Percentiles rank a stretch among this genome's conserved stretches.
These are phyloP conservation scores for Fagopyrum tataricum DNA, from an alignment of 148 eudicot species.

Conservation along the genomic window DNA sequence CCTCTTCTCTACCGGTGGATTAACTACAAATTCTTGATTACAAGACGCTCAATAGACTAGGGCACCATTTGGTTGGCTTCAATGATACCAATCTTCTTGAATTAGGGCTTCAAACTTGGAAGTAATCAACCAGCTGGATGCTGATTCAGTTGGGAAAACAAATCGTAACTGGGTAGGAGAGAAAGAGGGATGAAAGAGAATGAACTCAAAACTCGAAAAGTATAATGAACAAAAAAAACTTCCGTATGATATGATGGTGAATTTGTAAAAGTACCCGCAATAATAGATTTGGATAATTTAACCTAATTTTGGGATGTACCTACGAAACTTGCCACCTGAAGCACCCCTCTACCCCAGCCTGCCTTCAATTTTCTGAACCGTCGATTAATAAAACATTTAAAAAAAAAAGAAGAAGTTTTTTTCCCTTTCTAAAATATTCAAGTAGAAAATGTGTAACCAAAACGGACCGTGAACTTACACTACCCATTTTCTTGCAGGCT, in stretches of 20 bases:
- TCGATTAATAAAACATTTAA: too few species aligned
- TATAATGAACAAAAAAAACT: background rate
- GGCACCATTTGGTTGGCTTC: background rate
- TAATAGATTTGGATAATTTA: background rate
- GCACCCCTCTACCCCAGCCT: background rate
- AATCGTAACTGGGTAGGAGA: background rate
- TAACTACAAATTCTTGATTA: background rate
- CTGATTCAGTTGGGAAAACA: too few species aligned
- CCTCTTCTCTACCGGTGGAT: background rate
- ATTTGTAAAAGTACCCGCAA: background rate
- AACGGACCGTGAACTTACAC: too few species aligned
- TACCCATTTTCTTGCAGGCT: too few species aligned
- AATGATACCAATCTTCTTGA: background rate
- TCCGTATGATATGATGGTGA: background rate
- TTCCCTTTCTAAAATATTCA: too few species aligned
- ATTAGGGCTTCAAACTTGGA: background rate
- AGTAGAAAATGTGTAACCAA: too few species aligned
- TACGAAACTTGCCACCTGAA: background rate
- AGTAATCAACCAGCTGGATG: background rate
- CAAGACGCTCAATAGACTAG: background rate
- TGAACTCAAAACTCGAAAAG: background rate
- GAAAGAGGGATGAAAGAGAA: background rate
- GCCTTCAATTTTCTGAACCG: background rate
- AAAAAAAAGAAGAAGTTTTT: too few species aligned
- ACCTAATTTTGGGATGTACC: background rate